Conservation (phyloP, 257 asterid genomes). For the Nicotiana paniculata region DNA sequence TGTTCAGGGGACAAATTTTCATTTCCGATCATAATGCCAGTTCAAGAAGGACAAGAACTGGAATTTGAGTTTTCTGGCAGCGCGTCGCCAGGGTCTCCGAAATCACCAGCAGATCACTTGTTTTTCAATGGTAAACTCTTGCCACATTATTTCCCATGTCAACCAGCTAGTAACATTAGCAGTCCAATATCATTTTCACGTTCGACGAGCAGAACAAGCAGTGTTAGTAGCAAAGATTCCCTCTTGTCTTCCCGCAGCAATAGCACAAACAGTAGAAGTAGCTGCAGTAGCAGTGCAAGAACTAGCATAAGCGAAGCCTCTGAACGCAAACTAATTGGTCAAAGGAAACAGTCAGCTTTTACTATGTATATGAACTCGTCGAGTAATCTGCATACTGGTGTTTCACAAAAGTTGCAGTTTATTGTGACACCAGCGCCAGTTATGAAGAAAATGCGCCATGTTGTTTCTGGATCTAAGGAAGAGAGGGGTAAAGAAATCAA, state of each 20-base stretch:
- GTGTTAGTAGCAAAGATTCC: constrained; percentile 50
- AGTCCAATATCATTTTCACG: constrained; percentile 29
- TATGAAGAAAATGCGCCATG: constrained; percentile 24
- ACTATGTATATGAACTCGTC: neutral
- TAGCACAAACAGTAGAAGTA: constrained; percentile 57
- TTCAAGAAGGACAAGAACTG: constrained; percentile 9
- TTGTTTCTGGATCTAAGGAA: constrained; percentile 30
- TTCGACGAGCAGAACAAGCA: constrained; percentile 64
- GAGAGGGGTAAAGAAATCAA: constrained; percentile 11
- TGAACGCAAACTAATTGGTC: constrained; percentile 10
- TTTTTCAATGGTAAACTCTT: constrained; percentile 61
- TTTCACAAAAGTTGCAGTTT: constrained; percentile 63
- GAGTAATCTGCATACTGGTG: constrained; percentile 16
- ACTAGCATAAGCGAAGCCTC: constrained; percentile 51
- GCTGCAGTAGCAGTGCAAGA: constrained; percentile 65
- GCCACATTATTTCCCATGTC: constrained; percentile 63
- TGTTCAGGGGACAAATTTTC: constrained; percentile 47
- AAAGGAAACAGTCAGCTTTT: constrained; percentile 7
- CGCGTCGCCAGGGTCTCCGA: constrained; percentile 35
- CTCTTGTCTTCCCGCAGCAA: constrained; percentile 65
- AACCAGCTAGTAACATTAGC: constrained; percentile 5
- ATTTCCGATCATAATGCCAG: constrained; percentile 29
- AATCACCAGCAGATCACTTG: constrained; percentile 73
- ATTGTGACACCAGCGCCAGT: constrained; percentile 46
- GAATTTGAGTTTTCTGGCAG: constrained; percentile 42